Evolutionary conservation across 495 filamentous ascomycete species (phyloP).

Genomic region (Cenococcum geophilum): DNA sequence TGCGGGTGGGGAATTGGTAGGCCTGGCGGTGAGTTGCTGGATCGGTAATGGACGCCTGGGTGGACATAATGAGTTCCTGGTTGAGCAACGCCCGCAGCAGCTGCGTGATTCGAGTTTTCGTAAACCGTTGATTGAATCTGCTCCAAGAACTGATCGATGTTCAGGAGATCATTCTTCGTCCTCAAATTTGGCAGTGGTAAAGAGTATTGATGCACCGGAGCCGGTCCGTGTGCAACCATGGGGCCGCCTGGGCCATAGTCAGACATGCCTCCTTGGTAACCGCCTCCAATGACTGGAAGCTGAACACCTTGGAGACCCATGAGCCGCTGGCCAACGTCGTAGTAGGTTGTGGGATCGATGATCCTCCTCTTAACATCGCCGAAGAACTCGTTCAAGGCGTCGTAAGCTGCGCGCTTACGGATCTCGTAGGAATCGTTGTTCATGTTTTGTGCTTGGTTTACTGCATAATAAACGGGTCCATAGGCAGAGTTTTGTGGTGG

Average conservation of each 20-base stretch:
- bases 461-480: constrained; percentile 65
- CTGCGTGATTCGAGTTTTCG: constrained; percentile 74
- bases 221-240: constrained; percentile 26
- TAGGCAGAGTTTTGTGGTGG: constrained; percentile 53
- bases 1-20: constrained; percentile 13
- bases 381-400: constrained; percentile 90
- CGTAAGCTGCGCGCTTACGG: constrained; percentile 74
- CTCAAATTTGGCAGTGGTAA: constrained; percentile 81
- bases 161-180: constrained; percentile 85
- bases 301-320: constrained; percentile 64
- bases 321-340: constrained; percentile 73
- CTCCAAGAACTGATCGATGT: constrained; percentile 88
- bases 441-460: constrained; percentile 49
- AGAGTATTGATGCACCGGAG: constrained; percentile 58
- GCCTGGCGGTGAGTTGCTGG: constrained; percentile 64
- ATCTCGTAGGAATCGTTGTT: constrained; percentile 53
- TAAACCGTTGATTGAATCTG: constrained; percentile 94
- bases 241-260: constrained; percentile 25
- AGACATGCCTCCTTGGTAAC: constrained; percentile 27
- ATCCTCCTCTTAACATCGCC: constrained; percentile 81
- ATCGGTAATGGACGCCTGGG: constrained; percentile 55
- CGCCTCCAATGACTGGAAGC: constrained; percentile 55
- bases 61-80: constrained; percentile 60
- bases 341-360: constrained; percentile 78
- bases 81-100: constrained; percentile 66